A percentile compares a stretch with the other conserved stretches of the same genome.
Evolutionary conservation across 2,329 filamentous ascomycete species (phyloP).

Genomic region (Diaporthe sp.): DNA sequence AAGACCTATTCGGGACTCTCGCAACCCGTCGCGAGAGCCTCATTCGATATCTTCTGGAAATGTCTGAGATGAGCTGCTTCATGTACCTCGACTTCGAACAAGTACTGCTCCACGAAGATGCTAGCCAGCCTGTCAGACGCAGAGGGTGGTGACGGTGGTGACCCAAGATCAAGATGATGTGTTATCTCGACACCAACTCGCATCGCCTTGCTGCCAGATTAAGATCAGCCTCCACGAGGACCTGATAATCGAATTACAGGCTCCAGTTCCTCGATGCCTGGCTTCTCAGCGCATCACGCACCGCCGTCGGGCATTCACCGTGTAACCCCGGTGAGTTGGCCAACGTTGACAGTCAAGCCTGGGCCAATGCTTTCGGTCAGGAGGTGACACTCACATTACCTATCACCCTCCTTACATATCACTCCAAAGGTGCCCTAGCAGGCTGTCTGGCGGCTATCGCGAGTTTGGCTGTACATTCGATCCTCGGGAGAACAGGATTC

Average conservation of each 20-base stretch:
- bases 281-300: neutral
- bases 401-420: neutral
- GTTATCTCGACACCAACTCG: neutral
- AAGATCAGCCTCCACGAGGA: neutral
- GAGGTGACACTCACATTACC: neutral
- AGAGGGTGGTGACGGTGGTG: neutral
- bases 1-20: neutral
- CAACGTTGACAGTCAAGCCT: too few relatives aligned
- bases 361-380: conserved; percentile 9
- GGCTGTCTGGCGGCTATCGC: neutral
- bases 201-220: neutral
- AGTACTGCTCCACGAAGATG: neutral
- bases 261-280: neutral
- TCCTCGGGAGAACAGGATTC: too few relatives aligned
- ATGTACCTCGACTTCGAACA: conserved; percentile 23
- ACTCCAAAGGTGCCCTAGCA: neutral
- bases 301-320: neutral
- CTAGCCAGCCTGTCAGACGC: neutral
- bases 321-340: neutral
- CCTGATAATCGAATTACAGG: neutral
- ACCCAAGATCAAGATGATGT: conserved; percentile 19
- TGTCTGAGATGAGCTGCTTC: neutral
- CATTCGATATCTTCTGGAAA: neutral
- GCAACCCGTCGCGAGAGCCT: conserved; percentile 16
- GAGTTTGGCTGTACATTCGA: neutral